Base-by-base conservation (phyloP, 2,329 filamentous ascomycete species). In the Fusarium musae region DNA sequence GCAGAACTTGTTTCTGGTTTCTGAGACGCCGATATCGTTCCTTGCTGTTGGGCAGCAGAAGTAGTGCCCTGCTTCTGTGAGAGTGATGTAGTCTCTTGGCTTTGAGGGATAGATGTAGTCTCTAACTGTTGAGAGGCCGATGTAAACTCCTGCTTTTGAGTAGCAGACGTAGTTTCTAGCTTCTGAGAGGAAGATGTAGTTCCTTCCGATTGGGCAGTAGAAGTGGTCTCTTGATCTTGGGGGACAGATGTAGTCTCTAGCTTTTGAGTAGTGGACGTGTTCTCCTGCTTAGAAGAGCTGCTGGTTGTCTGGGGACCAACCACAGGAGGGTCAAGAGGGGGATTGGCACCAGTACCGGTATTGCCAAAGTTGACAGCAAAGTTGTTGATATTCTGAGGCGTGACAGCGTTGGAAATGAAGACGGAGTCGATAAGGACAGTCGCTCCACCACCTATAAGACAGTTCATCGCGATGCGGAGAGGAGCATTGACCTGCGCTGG, bases 401-500 rank as follows among this genome's bases (percentile, higher is more conserved):
- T 66, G 9, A 66, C 60, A 43, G 53, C 52, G 10, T 66, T 66
- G 3, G 63, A 66, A 7, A 65, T 36, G 21, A 66, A 66, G 17
- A 66, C 40, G 1, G 63, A 66, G 23, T 66, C 63, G 2, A 66
- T 16, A 4, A 66, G 36, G 2, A 66, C 63, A 30, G 60, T 66
- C 36, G 63, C 63, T 32, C 63, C 52, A 8, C 63, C 63, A 9
- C 63, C 63, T 5, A 59, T 19, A 5, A 36, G 28, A 26, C 63
- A 66, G 16, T 65, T 26, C 63, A 66, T 66, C 2, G 43, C 28
- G 1, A 65, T 65, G 1, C 28, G 63, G 1, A 66, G 60, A 47
- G 60, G 39, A 17, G 63, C 40, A 2, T 44, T 57, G 13, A 44
- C 43, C 17, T 42, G 60, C 2, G 47, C 13, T 0, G 60, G 40